Evolutionary conservation across 805 yeast species (phyloP).

Genomic region (Zygoascus biomembranicola): DNA sequence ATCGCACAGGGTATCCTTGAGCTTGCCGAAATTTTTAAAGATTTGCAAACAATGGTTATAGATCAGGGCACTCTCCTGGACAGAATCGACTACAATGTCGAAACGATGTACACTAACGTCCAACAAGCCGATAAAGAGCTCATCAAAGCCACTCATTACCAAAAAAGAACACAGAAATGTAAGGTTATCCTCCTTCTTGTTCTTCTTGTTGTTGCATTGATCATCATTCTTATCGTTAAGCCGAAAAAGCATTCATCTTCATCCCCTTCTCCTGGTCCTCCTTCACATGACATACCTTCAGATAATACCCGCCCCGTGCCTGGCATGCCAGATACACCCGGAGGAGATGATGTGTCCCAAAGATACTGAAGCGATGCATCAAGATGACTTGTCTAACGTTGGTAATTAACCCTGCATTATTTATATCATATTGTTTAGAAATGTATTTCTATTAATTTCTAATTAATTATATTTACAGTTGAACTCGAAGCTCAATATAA

Average conservation of each 20-base stretch:
- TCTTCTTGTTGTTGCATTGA: slow-evolving; percentile 60
- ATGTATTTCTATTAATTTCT: neutral
- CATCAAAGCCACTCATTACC: slow-evolving; percentile 67
- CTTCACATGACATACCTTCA: neutral
- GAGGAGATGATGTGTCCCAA: no score
- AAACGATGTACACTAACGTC: slow-evolving; percentile 68
- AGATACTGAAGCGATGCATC: no score
- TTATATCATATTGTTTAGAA: neutral
- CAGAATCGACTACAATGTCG: slow-evolving; percentile 86
- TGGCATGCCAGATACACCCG: no score
- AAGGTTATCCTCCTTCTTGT: slow-evolving; percentile 69
- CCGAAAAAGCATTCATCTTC: slow-evolving; percentile 20
- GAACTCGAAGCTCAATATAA: neutral
- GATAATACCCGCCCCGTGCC: neutral
- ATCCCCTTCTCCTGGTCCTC: slow-evolving; percentile 3
- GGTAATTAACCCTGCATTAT: neutral
- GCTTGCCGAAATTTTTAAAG: slow-evolving; percentile 86
- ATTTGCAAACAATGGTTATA: slow-evolving; percentile 81
- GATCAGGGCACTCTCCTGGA: slow-evolving; percentile 95
- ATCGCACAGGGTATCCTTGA: slow-evolving; percentile 93
- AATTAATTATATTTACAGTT: no score
- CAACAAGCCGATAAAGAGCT: slow-evolving; percentile 73
- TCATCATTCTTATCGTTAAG: slow-evolving; percentile 62
- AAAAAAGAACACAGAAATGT: slow-evolving; percentile 84
- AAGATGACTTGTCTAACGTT: no score